These are phyloP conservation scores for Skeletonema grethae DNA, from an alignment of 108 stramenopile species.

Conservation along the genomic window DNA sequence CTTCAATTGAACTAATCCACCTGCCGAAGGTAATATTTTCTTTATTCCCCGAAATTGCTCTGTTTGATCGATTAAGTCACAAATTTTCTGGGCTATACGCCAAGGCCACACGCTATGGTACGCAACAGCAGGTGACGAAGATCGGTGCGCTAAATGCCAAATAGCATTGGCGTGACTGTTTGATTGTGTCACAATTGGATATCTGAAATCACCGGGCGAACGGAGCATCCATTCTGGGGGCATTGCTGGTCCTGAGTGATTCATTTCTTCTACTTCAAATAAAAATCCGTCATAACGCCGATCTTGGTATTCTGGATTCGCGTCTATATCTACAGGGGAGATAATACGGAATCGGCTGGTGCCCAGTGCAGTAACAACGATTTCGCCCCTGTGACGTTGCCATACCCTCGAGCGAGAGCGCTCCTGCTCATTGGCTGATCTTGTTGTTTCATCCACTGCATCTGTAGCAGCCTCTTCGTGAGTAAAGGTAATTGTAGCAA, in stretches of 20 bases:
- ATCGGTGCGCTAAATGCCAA: conserved; percentile 20
- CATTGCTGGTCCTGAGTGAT: conserved; percentile 32
- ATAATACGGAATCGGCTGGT: conserved; percentile 63
- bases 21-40: conserved; percentile 46
- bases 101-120: conserved; percentile 62
- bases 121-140: conserved; percentile 37
- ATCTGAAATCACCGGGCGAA: conserved; percentile 28
- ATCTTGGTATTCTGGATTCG: not conserved
- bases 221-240: conserved; percentile 41
- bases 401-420: conserved; percentile 45
- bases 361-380: conserved; percentile 72
- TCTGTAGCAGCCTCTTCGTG: conserved; percentile 53
- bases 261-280: conserved; percentile 41
- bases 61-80: conserved; percentile 27
- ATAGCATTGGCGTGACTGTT: conserved; percentile 16
- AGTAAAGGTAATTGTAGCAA: conserved; percentile 71
- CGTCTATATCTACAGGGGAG: conserved; percentile 11
- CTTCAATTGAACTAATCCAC: conserved; percentile 11
- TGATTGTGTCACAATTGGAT: conserved; percentile 10
- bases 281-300: conserved; percentile 19
- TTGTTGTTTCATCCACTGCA: not conserved
- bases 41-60: conserved; percentile 37
- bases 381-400: conserved; percentile 45
- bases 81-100: conserved; percentile 56
- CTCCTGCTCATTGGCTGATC: not conserved